Percentiles rank a stretch among this genome's conserved stretches.
These are phyloP conservation scores for Xylariaceae sp. DNA, from an alignment of 2,329 filamentous ascomycete genomes.

Conservation along the genomic window DNA sequence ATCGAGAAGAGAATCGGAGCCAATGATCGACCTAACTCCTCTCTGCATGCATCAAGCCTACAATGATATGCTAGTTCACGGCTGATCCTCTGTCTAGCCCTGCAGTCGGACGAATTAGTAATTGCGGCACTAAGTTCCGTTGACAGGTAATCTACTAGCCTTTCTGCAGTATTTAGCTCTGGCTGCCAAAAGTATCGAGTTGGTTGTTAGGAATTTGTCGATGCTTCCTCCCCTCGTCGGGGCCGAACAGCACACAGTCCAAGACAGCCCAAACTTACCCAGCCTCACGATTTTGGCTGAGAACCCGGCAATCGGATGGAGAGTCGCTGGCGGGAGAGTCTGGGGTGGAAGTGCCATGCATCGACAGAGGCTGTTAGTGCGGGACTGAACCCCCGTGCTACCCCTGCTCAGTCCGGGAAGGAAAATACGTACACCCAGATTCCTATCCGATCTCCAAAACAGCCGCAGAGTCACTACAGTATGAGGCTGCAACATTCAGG, in stretches of 20 bases:
- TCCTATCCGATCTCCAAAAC: slow-evolving; percentile 9
- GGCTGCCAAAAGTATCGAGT: too few relatives aligned
- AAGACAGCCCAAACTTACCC: too few relatives aligned
- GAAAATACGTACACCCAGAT: slow-evolving; percentile 13
- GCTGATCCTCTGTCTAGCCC: background rate
- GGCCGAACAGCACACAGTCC: too few relatives aligned
- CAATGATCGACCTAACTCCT: slow-evolving; percentile 1
- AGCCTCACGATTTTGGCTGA: too few relatives aligned
- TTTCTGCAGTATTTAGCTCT: too few relatives aligned
- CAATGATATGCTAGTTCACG: slow-evolving; percentile 4
- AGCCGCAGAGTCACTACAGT: slow-evolving; percentile 7
- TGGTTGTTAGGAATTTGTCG: too few relatives aligned
- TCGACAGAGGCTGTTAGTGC: slow-evolving; percentile 9
- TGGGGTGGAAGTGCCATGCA: slow-evolving; percentile 11
- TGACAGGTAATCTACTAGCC: too few relatives aligned
- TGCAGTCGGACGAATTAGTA: too few relatives aligned
- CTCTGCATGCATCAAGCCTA: slow-evolving; percentile 7
- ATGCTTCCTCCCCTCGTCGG: too few relatives aligned
- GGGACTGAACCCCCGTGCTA: slow-evolving; percentile 12
- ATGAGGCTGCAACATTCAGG: slow-evolving; percentile 6
- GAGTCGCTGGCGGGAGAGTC: slow-evolving; percentile 1
- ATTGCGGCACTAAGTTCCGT: too few relatives aligned
- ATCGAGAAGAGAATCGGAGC: background rate
- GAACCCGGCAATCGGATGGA: background rate
- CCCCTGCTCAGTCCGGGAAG: slow-evolving; percentile 16